phyloP scores from a whole-genome alignment of 305 asterid species.

The Euphrasia arctica region DNA sequence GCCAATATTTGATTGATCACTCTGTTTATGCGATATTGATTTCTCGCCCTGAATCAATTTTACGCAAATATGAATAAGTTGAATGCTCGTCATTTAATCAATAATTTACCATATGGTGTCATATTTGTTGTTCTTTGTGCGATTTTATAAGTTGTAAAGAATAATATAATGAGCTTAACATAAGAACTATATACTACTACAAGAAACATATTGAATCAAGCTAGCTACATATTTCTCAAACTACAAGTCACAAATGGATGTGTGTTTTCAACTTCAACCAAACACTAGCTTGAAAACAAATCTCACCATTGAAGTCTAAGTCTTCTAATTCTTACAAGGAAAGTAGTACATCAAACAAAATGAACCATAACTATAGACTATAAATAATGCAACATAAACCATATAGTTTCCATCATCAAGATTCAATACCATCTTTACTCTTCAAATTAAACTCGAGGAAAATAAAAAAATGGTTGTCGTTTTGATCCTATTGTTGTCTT shows the following conservation, averaged over 20 bases:
- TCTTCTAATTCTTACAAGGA: slow-evolving; percentile 51
- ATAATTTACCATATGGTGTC: too few species aligned
- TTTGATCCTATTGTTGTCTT: slow-evolving; percentile 38
- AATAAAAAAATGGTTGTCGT: slow-evolving; percentile 21
- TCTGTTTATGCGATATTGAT: too few species aligned
- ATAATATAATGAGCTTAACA: too few species aligned
- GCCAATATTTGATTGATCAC: too few species aligned
- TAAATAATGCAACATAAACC: slow-evolving; percentile 16
- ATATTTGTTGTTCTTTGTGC: too few species aligned
- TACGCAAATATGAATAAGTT: too few species aligned
- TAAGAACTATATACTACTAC: too few species aligned
- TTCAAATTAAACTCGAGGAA: too few species aligned
- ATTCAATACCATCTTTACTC: not conserved
- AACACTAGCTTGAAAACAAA: slow-evolving; percentile 22
- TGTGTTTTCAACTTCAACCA: slow-evolving; percentile 33
- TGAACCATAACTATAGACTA: slow-evolving; percentile 26
- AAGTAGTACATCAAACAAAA: slow-evolving; percentile 15
- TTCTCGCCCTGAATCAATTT: too few species aligned
- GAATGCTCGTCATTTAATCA: too few species aligned
- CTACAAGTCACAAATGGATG: slow-evolving; percentile 9
- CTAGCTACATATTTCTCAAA: not conserved
- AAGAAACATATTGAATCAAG: too few species aligned
- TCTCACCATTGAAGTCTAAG: slow-evolving; percentile 57
- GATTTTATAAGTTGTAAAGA: too few species aligned
- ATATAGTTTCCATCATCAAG: slow-evolving; percentile 7